Base-by-base conservation (phyloP, 768 basidiomycete genomes). In the Ramaria sp. region DNA sequence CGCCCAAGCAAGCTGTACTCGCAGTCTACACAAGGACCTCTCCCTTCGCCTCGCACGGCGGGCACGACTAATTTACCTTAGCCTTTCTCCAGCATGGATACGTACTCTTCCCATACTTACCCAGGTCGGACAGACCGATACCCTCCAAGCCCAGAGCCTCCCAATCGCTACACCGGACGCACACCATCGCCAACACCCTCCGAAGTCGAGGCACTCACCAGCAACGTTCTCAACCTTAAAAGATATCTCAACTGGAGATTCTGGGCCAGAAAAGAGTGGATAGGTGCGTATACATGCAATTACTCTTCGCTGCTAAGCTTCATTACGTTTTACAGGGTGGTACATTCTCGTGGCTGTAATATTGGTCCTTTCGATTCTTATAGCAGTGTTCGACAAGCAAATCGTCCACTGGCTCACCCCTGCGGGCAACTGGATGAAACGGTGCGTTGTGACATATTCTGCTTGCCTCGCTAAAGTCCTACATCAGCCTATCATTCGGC, bases 371-470 rank as follows among this genome's bases (percentile, higher is more conserved):
- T 72, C 75, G 12, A 71, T 71, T 2, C 76, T 88, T 55, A 72
- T 86, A 51, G 72, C 76, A 9, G 66, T 86, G 10, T 86, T 79
- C 63, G 83, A 91, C 64, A 74, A 75, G 56, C 76, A 85, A 73
- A 90, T 93, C 60, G 83, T 91, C 4, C 54, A 76, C 10, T 81
- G 78, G 78, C 72, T 91, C 48, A 80, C 74, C 27, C 87, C 87
- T 0, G 74, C 76, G 5, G 84, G 87, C 0, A 72, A 75, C 31
- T 81, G 79, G 80, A 70, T 91, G 63, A 78, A 84, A 62, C 67
- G 68, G 83, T 85, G 63, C 65, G 80, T 60, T n/a, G 47, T 39
- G 34, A 37, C 19, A 22, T 31, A 47, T 20, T 53, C 38, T 43
- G 10, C 17, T 17, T 33, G 20, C 17, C 20, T n/a, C 4, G 24